phyloP scores from a whole-genome alignment of 352 stramenopile species.

The Globisporangium viniferum region DNA sequence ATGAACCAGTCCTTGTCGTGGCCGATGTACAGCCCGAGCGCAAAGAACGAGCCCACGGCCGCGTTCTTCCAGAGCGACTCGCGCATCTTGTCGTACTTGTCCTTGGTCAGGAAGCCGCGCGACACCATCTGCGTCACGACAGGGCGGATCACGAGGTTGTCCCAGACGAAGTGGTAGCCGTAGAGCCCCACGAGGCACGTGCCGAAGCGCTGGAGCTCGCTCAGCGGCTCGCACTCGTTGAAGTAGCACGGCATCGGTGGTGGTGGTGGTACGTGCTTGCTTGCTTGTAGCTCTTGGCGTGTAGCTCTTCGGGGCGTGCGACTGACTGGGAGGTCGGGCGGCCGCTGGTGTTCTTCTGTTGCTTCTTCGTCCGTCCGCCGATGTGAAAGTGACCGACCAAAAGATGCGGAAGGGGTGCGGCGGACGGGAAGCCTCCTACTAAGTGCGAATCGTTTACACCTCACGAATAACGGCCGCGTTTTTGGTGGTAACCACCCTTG shows the following conservation, averaged over 20 bases:
- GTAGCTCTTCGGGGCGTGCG: not conserved
- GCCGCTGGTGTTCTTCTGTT: not conserved
- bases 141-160: constrained; percentile 59
- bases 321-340: not conserved
- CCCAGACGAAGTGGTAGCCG: constrained; percentile 68
- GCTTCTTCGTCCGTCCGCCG: not conserved
- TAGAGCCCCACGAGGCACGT: constrained; percentile 51
- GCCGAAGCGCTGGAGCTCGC: constrained; percentile 63
- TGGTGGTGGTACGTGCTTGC: not conserved
- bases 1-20: constrained; percentile 71
- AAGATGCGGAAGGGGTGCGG: not conserved
- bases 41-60: constrained; percentile 59
- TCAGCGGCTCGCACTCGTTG: constrained; percentile 47
- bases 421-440: not conserved
- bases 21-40: constrained; percentile 58
- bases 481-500: not conserved
- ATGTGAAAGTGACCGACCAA: constrained; percentile 6
- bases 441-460: constrained; percentile 1
- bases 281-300: not conserved
- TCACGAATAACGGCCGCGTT: not conserved
- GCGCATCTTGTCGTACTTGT: constrained; percentile 81
- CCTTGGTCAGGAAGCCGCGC: constrained; percentile 37
- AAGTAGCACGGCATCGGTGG: constrained; percentile 72
- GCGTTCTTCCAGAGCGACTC: constrained; percentile 84
- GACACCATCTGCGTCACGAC: constrained; percentile 39